A percentile compares a stretch with the other conserved stretches of the same genome.
These are phyloP conservation scores for Cardiospermum halicacabum DNA, from an alignment of 345 rosid species.

Conservation along the genomic window DNA sequence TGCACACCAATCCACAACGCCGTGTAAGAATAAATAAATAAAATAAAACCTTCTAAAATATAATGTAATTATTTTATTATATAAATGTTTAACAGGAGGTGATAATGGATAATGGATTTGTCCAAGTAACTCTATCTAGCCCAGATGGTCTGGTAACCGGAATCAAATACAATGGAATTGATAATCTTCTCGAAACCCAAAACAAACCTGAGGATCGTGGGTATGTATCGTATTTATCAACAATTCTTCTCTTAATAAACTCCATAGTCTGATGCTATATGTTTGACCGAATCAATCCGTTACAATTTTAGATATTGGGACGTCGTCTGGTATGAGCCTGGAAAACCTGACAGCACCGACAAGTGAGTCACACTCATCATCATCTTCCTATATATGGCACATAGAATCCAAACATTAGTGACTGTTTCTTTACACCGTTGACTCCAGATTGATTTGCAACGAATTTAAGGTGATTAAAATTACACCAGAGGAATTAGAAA, in stretches of 20 bases:
- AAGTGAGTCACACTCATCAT: too few species aligned
- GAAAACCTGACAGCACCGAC: slow-evolving; percentile 13
- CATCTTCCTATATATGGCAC: too few species aligned
- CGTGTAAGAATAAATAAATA: slow-evolving; percentile 13
- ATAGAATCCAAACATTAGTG: too few species aligned
- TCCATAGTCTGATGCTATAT: too few species aligned
- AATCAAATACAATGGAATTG: slow-evolving; percentile 55
- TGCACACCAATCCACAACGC: slow-evolving; percentile 4
- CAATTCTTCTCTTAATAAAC: too few species aligned
- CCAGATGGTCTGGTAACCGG: slow-evolving; percentile 61
- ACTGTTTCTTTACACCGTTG: too few species aligned
- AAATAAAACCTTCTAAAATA: not conserved
- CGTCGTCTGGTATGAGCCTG: slow-evolving; percentile 62
- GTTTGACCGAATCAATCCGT: not conserved
- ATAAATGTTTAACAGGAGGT: too few species aligned
- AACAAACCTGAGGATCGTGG: slow-evolving; percentile 44
- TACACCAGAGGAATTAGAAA: slow-evolving; percentile 53
- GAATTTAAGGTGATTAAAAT: slow-evolving; percentile 39
- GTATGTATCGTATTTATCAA: too few species aligned
- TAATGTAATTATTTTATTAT: too few species aligned
- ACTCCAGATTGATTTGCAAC: slow-evolving; percentile 45
- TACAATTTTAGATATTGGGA: slow-evolving; percentile 79
- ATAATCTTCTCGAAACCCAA: slow-evolving; percentile 44
- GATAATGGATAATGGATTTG: slow-evolving; percentile 55
- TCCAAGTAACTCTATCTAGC: slow-evolving; percentile 48